phyloP scores from a whole-genome alignment of 129 eudicot species.

The Tagetes erecta region DNA sequence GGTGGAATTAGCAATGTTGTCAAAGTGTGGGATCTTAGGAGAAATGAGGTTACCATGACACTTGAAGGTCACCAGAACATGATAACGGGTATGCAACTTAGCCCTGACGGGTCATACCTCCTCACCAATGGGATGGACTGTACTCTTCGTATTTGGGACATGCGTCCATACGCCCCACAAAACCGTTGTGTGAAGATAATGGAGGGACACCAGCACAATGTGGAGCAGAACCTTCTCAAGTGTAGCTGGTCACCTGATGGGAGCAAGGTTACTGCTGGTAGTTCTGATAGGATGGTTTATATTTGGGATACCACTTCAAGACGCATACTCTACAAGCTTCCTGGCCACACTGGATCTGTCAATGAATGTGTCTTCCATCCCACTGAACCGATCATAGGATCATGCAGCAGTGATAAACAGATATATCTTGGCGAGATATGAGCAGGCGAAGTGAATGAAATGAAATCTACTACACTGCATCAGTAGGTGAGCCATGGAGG shows the following conservation, averaged over 20 bases:
- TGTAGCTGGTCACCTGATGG: constrained; percentile 97
- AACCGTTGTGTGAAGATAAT: constrained; percentile 90
- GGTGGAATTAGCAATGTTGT: constrained; percentile 93
- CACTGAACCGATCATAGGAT: constrained; percentile 70
- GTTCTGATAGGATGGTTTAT: constrained; percentile 90
- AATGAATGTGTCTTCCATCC: constrained; percentile 91
- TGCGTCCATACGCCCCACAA: constrained; percentile 96
- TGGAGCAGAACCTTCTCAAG: constrained; percentile 85
- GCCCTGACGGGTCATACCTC: constrained; percentile 95
- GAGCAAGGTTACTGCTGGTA: constrained; percentile 90
- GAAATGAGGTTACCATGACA: constrained; percentile 84
- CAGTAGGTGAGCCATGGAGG: neutral
- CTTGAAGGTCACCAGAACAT: constrained; percentile 92
- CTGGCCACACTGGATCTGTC: constrained; percentile 91
- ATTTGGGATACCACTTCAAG: constrained; percentile 92
- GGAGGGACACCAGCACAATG: constrained; percentile 95
- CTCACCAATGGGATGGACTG: constrained; percentile 91
- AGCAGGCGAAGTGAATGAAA: neutral
- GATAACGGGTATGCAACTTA: constrained; percentile 91
- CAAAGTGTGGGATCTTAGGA: constrained; percentile 90
- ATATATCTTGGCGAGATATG: constrained; percentile 89
- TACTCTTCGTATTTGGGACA: constrained; percentile 87
- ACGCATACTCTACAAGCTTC: constrained; percentile 77
- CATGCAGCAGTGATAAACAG: constrained; percentile 95
- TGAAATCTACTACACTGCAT: too few species aligned